Conservation (phyloP, 805 yeast species). For the Starmera pachycereana region DNA sequence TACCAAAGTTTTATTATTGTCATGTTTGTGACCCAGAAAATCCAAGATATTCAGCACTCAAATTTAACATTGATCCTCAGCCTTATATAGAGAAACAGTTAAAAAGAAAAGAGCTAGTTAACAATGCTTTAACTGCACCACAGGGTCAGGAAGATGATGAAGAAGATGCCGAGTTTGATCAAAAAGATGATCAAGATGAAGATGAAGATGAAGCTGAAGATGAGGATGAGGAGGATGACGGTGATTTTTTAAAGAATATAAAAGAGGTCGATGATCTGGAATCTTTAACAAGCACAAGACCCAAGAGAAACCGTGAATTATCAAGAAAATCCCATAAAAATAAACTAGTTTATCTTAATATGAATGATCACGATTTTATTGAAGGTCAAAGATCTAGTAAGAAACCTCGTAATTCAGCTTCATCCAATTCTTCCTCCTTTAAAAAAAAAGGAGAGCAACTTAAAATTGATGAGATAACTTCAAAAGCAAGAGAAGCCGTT, state of each 20-base stretch:
- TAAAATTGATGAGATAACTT: constrained; percentile 7
- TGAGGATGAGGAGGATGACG: constrained; percentile 5
- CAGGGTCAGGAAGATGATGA: constrained; percentile 1
- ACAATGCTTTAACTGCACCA: background rate
- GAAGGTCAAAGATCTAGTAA: constrained; percentile 2
- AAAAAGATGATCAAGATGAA: constrained; percentile 1
- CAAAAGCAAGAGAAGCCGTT: constrained; percentile 27
- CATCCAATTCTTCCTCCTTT: constrained; percentile 29
- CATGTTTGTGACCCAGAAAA: constrained; percentile 37
- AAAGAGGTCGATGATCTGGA: background rate
- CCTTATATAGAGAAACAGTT: constrained; percentile 12
- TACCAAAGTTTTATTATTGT: constrained; percentile 44
- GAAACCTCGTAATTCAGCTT: constrained; percentile 37
- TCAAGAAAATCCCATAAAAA: background rate
- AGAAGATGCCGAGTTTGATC: constrained; percentile 2
- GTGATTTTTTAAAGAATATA: constrained; percentile 3
- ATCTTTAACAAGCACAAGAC: background rate
- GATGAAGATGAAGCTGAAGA: constrained; percentile 1
- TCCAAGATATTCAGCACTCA: constrained; percentile 22
- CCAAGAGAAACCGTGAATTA: background rate
- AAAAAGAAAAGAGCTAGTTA: background rate
- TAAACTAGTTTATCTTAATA: background rate
- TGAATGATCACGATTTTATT: background rate
- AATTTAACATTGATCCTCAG: constrained; percentile 20
- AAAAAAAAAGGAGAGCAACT: constrained; percentile 2